A percentile compares a stretch with the other conserved stretches of the same genome.
Evolutionary conservation across 257 asterid species (phyloP).

Genomic region (Craterostigma plantagineum): DNA sequence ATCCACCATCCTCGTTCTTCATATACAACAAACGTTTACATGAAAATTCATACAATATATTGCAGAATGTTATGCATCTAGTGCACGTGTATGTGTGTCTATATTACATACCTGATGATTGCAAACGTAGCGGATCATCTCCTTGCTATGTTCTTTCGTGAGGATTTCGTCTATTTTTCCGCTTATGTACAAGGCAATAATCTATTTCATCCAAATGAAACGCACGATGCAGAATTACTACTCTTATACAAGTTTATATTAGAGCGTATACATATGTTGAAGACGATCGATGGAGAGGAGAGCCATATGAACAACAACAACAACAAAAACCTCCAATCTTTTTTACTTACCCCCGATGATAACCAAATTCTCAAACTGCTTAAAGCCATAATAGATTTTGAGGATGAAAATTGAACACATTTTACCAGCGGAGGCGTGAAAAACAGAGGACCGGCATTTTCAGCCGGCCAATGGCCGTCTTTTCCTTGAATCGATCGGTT

Average conservation of each 20-base stretch:
- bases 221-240: background rate
- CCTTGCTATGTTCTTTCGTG: conserved; percentile 41
- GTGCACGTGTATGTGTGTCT: too few species aligned
- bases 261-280: too few species aligned
- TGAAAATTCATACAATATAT: background rate
- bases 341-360: too few species aligned
- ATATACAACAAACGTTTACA: background rate
- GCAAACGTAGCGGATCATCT: conserved; percentile 46
- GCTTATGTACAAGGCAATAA: conserved; percentile 54
- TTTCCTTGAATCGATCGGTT: conserved; percentile 54
- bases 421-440: conserved; percentile 19
- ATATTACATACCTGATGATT: conserved; percentile 57
- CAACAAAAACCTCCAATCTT: too few species aligned
- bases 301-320: too few species aligned
- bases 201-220: conserved; percentile 12
- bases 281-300: too few species aligned
- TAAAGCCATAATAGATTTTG: too few species aligned
- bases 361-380: too few species aligned
- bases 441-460: conserved; percentile 54
- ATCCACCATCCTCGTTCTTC: conserved; percentile 76
- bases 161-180: conserved; percentile 31
- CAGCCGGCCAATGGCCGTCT: conserved; percentile 81
- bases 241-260: too few species aligned
- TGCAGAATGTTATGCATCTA: background rate
- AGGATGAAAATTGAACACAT: background rate